phyloP scores from a whole-genome alignment of 768 basidiomycete species.

The Termitomyces sp. region DNA sequence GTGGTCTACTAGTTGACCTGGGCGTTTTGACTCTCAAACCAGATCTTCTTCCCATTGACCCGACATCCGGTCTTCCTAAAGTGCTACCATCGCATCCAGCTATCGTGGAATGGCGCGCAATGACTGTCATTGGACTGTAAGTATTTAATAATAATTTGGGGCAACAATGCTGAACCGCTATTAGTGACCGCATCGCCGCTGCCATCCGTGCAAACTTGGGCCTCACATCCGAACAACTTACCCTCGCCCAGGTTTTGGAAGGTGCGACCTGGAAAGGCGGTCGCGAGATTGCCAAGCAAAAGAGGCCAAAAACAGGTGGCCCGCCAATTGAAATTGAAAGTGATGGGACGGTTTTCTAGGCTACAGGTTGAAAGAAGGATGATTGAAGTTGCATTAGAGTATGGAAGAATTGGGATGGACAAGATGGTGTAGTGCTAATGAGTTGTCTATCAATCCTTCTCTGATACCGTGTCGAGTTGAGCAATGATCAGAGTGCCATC shows the following conservation, averaged over 20 bases:
- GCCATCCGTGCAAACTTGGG: conserved; percentile 62
- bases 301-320: conserved; percentile 71
- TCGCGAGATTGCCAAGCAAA: conserved; percentile 82
- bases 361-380: background rate
- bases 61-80: conserved; percentile 54
- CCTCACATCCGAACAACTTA: conserved; percentile 51
- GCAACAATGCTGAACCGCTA: background rate
- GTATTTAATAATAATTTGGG: conserved; percentile 25
- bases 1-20: conserved; percentile 85
- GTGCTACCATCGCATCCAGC: conserved; percentile 80
- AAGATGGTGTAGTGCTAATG: background rate
- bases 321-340: conserved; percentile 86
- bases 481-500: background rate
- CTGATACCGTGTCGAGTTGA: background rate
- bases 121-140: conserved; percentile 92
- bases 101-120: conserved; percentile 93
- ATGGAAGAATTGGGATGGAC: background rate
- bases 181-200: conserved; percentile 77
- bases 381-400: background rate
- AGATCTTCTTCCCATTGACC: conserved; percentile 49
- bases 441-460: background rate
- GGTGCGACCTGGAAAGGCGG: conserved; percentile 98
- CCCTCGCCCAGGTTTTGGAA: conserved; percentile 87
- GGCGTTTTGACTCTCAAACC: conserved; percentile 73
- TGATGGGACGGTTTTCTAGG: conserved; percentile 78